Percentiles rank a stretch among this genome's conserved stretches.
Evolutionary conservation across 768 basidiomycete species (phyloP).

Genomic region (Boletus pseudopeckii): DNA sequence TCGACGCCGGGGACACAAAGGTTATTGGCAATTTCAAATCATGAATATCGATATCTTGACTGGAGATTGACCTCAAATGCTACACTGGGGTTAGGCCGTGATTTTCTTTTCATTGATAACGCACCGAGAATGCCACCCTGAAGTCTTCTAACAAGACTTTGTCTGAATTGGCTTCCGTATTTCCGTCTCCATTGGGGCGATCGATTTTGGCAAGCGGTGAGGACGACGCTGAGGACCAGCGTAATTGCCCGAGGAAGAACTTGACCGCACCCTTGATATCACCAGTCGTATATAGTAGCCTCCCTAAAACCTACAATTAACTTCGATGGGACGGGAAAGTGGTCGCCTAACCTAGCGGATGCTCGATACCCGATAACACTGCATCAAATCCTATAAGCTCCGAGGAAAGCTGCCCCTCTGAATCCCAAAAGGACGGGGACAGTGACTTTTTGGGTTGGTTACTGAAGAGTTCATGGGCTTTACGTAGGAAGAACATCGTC

Average conservation of each 20-base stretch:
- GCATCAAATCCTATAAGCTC: constrained; percentile 51
- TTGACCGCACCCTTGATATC: constrained; percentile 72
- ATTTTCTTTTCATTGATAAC: constrained; percentile 14
- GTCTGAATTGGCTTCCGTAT: constrained; percentile 43
- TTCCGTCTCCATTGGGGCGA: constrained; percentile 21
- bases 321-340: constrained; percentile 2
- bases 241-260: constrained; percentile 73
- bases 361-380: constrained; percentile 70
- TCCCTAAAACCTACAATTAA: constrained; percentile 45
- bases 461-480: constrained; percentile 62
- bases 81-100: constrained; percentile 28
- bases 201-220: constrained; percentile 17
- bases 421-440: constrained; percentile 80
- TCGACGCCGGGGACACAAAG: constrained; percentile 58
- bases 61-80: constrained; percentile 70
- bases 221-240: constrained; percentile 36
- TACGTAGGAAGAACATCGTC: constrained; percentile 76
- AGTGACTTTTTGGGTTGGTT: constrained; percentile 50
- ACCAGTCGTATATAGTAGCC: constrained; percentile 88
- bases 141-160: constrained; percentile 86
- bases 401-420: constrained; percentile 49
- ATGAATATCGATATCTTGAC: constrained; percentile 37
- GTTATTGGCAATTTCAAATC: constrained; percentile 62
- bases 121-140: constrained; percentile 76
- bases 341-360: constrained; percentile 60